Evolutionary conservation across 441 rosid genomes (phyloP), one percentile per base, ranked within the genome.

Genomic region (Arabidopsis hybrid): DNA sequence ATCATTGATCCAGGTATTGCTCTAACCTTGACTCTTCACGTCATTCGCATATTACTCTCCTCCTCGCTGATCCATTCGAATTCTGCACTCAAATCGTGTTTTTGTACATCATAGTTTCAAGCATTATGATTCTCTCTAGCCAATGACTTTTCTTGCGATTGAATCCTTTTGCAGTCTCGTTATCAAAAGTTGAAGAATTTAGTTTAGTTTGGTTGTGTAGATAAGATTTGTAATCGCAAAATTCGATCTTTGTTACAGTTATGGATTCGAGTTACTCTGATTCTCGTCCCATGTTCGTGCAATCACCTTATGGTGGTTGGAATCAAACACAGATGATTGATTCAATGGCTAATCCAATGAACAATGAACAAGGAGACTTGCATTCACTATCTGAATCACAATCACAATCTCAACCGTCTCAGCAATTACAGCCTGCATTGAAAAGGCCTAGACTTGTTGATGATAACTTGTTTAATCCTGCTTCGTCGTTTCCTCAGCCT

Each of bases 361-460:
- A 40, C 73, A 77, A 73, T 40, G 85, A 83, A 18, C 78, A 74
- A 65, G 81, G 82, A 2, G 86, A 85, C 57, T 62, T 74, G 45
- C 82, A 79, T 50, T 71, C 85, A 1, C 87, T 78, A 56, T 83
- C 76, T 43, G 93, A 89, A 18, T 83, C 77, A 26, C 85, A 66
- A 3, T 76, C 57, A 4, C 86, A 79, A 32, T 46, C 78, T 18
- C 77, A 56, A 47, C 60, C 67, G 43, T 45, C 55, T 62, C 75
- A 62, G 29, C 76, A 72, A 36, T 74, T 60, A 34, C 88, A 78
- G 65, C 86, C 89, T 73, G 85, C 93, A n/a, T 69, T 78, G n/a
- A 95, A 92, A 77, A 85, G 91, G 69, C 82, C 86, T 12, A 88
- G 91, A 76, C 84, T 71, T 60, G 81, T 66, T 12, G 95, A 88